These are phyloP conservation scores for Botrytis sinoallii DNA, from an alignment of 2,329 filamentous ascomycete species.

Conservation along the genomic window DNA sequence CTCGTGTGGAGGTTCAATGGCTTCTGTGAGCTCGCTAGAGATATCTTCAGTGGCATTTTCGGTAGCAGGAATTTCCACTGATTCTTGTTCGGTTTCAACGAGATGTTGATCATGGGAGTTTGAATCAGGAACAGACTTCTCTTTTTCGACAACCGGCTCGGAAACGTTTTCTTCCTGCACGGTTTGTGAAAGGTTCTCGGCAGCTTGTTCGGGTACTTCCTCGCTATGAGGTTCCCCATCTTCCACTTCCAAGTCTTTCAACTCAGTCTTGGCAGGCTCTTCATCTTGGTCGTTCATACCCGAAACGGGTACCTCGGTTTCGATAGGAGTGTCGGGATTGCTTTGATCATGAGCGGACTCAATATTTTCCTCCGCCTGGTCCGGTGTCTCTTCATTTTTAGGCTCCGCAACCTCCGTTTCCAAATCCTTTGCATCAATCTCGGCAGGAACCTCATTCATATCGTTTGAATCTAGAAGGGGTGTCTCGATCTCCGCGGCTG, in stretches of 20 bases:
- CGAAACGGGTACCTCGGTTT: neutral
- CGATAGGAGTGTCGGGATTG: accelerated
- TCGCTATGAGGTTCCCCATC: accelerated
- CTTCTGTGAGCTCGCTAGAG: neutral
- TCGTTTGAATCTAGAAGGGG: neutral
- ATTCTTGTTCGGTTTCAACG: neutral
- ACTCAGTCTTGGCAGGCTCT: neutral
- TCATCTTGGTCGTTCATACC: neutral
- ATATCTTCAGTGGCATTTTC: neutral
- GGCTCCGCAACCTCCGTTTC: neutral
- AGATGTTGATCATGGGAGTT: neutral
- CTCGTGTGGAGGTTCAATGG: too few relatives aligned
- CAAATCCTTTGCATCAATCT: neutral
- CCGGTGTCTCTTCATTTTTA: neutral
- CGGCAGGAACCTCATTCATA: neutral
- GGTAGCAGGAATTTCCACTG: neutral
- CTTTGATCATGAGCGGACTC: neutral
- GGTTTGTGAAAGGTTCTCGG: neutral
- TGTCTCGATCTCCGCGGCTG: neutral
- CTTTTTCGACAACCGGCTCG: neutral
- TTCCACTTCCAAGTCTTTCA: neutral
- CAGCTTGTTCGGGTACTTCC: neutral
- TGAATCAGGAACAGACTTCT: neutral
- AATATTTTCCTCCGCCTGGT: neutral
- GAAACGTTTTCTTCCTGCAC: neutral